Evolutionary conservation across 1,139 yeast species (phyloP).

Genomic region (Kodamaea ohmeri): DNA sequence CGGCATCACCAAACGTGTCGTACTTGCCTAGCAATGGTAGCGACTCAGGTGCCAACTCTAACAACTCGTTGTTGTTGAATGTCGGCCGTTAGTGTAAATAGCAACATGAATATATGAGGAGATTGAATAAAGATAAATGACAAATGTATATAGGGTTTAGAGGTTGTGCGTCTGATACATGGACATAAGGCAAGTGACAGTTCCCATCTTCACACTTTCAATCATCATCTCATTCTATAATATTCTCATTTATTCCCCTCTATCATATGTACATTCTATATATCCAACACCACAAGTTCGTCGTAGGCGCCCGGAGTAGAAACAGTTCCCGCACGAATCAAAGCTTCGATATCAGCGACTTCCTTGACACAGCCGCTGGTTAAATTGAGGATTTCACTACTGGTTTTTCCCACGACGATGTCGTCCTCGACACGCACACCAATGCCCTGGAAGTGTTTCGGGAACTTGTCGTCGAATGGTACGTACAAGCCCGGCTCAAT

Average conservation of each 20-base stretch:
- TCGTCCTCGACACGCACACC: slow-evolving; percentile 97
- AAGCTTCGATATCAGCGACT: slow-evolving; percentile 68
- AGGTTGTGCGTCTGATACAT: not conserved
- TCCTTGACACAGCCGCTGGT: slow-evolving; percentile 87
- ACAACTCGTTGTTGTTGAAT: slow-evolving; percentile 40
- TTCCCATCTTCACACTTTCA: too few species aligned
- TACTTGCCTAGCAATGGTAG: slow-evolving; percentile 69
- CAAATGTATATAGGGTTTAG: too few species aligned
- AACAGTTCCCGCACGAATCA: slow-evolving; percentile 52
- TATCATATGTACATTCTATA: slow-evolving; percentile 15
- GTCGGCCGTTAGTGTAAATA: slow-evolving; percentile 23
- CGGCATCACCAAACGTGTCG: slow-evolving; percentile 82
- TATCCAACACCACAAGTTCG: slow-evolving; percentile 46
- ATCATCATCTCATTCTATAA: too few species aligned
- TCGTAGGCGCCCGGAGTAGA: slow-evolving; percentile 48
- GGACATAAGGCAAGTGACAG: too few species aligned
- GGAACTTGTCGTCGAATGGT: slow-evolving; percentile 67
- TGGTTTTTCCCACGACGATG: slow-evolving; percentile 65
- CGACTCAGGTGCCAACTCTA: slow-evolving; percentile 28
- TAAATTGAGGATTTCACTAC: slow-evolving; percentile 51
- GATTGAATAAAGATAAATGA: not conserved
- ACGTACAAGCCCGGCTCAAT: slow-evolving; percentile 94
- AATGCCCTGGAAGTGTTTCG: slow-evolving; percentile 78
- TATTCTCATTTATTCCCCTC: not conserved
- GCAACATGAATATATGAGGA: not conserved